phyloP scores from a whole-genome alignment of 2,329 filamentous ascomycete genomes.

The Cytospora paraplurivora region DNA sequence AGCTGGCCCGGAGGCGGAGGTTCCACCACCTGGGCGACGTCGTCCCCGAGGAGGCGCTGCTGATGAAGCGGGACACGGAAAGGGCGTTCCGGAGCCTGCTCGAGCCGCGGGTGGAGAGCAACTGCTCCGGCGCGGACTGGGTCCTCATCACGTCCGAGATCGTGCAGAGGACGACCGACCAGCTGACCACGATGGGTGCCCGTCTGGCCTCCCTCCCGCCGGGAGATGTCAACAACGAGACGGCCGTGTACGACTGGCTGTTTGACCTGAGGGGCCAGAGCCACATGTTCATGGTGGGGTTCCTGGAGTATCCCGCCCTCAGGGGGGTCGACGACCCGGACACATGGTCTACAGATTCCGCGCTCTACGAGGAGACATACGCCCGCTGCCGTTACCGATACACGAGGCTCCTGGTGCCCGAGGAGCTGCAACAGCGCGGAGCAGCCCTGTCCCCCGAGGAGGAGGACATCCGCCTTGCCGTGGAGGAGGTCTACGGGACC shows the following conservation, averaged over 20 bases:
- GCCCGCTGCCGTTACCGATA: slow-evolving; percentile 47
- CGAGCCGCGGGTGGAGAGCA: slow-evolving; percentile 29
- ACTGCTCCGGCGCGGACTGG: slow-evolving; percentile 50
- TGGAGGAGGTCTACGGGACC: slow-evolving; percentile 44
- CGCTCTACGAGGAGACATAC: slow-evolving; percentile 41
- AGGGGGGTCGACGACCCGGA: slow-evolving; percentile 14
- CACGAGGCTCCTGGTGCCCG: slow-evolving; percentile 39
- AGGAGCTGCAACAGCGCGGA: slow-evolving; percentile 28
- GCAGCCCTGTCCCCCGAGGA: slow-evolving; percentile 39
- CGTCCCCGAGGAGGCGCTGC: slow-evolving; percentile 37
- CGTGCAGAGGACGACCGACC: slow-evolving; percentile 42
- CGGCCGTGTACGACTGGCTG: slow-evolving; percentile 37
- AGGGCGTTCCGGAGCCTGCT: slow-evolving; percentile 36
- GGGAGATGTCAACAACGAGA: slow-evolving; percentile 31
- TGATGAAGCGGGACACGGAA: slow-evolving; percentile 40
- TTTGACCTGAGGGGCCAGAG: slow-evolving; percentile 40
- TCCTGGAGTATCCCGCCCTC: slow-evolving; percentile 46
- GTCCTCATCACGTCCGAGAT: slow-evolving; percentile 44
- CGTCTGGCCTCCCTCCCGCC: slow-evolving; percentile 32
- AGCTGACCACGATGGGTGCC: slow-evolving; percentile 39
- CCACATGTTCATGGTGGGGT: slow-evolving; percentile 48
- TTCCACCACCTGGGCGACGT: slow-evolving; percentile 41
- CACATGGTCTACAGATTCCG: slow-evolving; percentile 39
- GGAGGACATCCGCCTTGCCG: slow-evolving; percentile 40
- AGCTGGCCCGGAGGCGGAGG: slow-evolving; percentile 42